These are phyloP conservation scores for Mycena polygramma DNA, from an alignment of 768 basidiomycete genomes.

Conservation along the genomic window DNA sequence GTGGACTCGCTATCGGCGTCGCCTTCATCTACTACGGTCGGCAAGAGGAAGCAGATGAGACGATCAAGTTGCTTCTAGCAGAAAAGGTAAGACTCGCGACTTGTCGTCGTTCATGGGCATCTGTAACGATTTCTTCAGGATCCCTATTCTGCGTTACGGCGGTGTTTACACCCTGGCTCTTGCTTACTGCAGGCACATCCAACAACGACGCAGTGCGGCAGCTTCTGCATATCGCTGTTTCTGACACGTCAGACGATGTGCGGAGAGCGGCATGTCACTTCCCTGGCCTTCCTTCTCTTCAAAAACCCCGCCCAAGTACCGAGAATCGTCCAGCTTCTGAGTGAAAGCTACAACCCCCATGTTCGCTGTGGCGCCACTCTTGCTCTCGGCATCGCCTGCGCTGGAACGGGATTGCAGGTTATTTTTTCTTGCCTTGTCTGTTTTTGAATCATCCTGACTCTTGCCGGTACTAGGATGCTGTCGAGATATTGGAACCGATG, in stretches of 20 bases:
- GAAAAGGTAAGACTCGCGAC: constrained; percentile 76
- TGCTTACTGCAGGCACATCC: constrained; percentile 95
- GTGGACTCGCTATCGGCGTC: constrained; percentile 92
- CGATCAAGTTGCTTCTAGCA: constrained; percentile 79
- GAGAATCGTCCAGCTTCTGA: constrained; percentile 94
- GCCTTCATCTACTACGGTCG: constrained; percentile 94
- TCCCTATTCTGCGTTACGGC: constrained; percentile 95
- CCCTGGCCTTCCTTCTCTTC: constrained; percentile 96
- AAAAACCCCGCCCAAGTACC: constrained; percentile 97
- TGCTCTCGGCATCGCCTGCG: constrained; percentile 96
- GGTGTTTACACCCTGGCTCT: constrained; percentile 97
- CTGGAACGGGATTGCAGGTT: constrained; percentile 95
- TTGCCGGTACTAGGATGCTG: constrained; percentile 76
- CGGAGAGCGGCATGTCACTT: constrained; percentile 96
- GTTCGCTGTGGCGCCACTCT: constrained; percentile 97
- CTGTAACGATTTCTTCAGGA: constrained; percentile 66
- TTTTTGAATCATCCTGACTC: constrained; percentile 11
- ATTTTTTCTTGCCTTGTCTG: constrained; percentile 33
- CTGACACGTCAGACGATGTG: constrained; percentile 98
- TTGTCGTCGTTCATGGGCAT: not conserved
- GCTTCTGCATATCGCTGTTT: constrained; percentile 95
- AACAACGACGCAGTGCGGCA: constrained; percentile 94
- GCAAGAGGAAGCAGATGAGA: constrained; percentile 92
- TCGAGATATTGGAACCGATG: constrained; percentile 97
- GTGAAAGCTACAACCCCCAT: constrained; percentile 99